These are phyloP conservation scores for Leucocoprinus sp. DNA, from an alignment of 768 basidiomycete genomes.

Conservation along the genomic window DNA sequence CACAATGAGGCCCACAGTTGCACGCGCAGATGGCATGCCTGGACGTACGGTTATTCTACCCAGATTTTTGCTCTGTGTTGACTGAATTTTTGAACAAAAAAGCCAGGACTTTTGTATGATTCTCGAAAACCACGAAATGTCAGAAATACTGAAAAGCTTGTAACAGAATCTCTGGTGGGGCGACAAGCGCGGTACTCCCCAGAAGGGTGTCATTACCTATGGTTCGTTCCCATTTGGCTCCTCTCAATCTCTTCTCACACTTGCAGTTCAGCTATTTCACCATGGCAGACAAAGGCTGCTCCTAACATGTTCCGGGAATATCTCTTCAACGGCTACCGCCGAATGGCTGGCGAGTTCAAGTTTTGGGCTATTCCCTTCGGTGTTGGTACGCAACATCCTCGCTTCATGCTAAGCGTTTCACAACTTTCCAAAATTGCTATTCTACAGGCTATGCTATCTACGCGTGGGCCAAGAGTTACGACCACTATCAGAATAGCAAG, in stretches of 20 bases:
- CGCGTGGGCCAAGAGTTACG: constrained; percentile 66
- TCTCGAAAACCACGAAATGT: not conserved
- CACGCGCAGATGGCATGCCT: constrained; percentile 70
- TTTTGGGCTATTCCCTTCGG: constrained; percentile 78
- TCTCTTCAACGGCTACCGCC: constrained; percentile 81
- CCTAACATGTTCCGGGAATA: constrained; percentile 65
- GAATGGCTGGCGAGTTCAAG: constrained; percentile 62
- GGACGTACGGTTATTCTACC: constrained; percentile 49
- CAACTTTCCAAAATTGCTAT: not conserved
- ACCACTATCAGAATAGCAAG: constrained; percentile 68
- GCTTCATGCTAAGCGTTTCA: constrained; percentile 1
- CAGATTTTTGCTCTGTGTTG: not conserved
- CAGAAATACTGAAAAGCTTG: constrained; percentile 1
- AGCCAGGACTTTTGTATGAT: constrained; percentile 80
- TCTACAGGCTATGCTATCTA: constrained; percentile 67
- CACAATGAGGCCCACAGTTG: constrained; percentile 57
- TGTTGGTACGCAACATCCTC: constrained; percentile 43
- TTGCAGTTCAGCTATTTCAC: constrained; percentile 58
- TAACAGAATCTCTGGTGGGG: constrained; percentile 88
- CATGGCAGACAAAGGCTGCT: constrained; percentile 68
- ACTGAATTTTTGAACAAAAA: constrained; percentile 1
- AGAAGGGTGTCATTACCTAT: constrained; percentile 74
- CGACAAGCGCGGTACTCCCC: constrained; percentile 51
- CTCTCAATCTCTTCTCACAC: constrained; percentile 2
- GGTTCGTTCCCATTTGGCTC: constrained; percentile 42